Conservation (phyloP, 441 rosid species). For the Adansonia gregorii region DNA sequence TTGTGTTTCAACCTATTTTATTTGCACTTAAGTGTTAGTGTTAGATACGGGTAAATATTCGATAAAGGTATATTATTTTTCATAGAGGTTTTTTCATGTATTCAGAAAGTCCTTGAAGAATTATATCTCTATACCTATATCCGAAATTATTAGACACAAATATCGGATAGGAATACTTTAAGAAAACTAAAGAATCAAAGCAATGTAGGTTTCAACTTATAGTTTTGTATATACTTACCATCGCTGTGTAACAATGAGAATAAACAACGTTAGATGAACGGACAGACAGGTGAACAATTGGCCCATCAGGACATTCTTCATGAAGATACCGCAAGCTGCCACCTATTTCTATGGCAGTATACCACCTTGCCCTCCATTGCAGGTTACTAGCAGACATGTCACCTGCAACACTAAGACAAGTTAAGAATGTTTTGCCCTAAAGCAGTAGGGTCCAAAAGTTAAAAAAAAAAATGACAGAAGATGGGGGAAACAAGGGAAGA, state of each 20-base stretch:
- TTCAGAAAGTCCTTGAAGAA: no score
- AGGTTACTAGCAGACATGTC: slow-evolving; percentile 39
- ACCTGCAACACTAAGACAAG: slow-evolving; percentile 26
- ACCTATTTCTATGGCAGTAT: slow-evolving; percentile 47
- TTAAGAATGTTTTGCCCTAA: background rate
- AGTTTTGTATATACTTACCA: slow-evolving; percentile 37
- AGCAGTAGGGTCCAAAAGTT: background rate
- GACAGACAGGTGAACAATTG: slow-evolving; percentile 51
- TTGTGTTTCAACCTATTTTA: background rate
- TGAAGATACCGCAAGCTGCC: slow-evolving; percentile 53
- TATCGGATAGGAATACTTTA: no score
- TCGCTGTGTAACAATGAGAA: slow-evolving; percentile 36
- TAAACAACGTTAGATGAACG: slow-evolving; percentile 37
- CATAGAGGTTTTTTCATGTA: no score
- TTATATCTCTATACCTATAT: no score
- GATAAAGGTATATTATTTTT: no score
- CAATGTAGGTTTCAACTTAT: background rate
- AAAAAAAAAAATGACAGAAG: background rate
- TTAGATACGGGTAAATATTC: no score
- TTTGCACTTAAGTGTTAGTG: no score
- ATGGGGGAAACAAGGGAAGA: background rate
- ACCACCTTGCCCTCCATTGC: slow-evolving; percentile 58
- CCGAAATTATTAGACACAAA: no score
- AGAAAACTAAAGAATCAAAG: no score
- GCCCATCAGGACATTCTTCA: slow-evolving; percentile 49